Base-by-base conservation (phyloP, 192 early-diverging fungal genomes). In the Coemansia furcata region DNA sequence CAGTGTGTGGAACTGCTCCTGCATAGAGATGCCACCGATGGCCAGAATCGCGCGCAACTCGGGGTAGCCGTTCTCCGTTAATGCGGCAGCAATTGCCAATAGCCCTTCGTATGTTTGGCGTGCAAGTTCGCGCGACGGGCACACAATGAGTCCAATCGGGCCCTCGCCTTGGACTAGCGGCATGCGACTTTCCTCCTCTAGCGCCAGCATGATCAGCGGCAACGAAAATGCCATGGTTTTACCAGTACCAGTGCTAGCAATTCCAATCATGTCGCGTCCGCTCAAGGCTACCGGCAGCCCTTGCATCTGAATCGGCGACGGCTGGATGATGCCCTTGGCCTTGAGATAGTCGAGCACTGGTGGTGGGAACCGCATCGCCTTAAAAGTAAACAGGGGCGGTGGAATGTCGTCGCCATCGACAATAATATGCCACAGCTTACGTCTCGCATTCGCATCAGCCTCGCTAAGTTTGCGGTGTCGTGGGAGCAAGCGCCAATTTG, bases 241-340 rank as follows among this genome's bases (percentile, higher is more conserved):
- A 19, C 95, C 97, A 1, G 93, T 95, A 42, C 97, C 95, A n/a
- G 97, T 97, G 69, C 97, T 97, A 0, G 97, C 95, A 83, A 95
- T 94, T 11, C 95, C 95, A 73, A 99, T 97, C 97, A 99, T 99
- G 67, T 97, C 97, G 38, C 97, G 76, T 10, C 97, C 97, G 29
- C 88, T 84, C 12, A 99, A 76, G 7, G 89, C 94, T 1, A 94
- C 93, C 1, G 97, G 97, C 40, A 99, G 68, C n/a, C 97, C 97
- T 69, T 98, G 95, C 66, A 97, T 88, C 76, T 99, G 95, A 86
- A 99, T 99, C 11, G 95, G 95, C 29, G 97, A 96, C 9, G 97
- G 97, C 59, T 86, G 82, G n/a, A 85, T 71, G 58, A 99, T 99
- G 6, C 87, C 87, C 67, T 96, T 96, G 6, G 77, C 73, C 66